A percentile compares a stretch with the other conserved stretches of the same genome.
phyloP scores from a whole-genome alignment of 2,329 filamentous ascomycete species.

The Alternaria consortialis region DNA sequence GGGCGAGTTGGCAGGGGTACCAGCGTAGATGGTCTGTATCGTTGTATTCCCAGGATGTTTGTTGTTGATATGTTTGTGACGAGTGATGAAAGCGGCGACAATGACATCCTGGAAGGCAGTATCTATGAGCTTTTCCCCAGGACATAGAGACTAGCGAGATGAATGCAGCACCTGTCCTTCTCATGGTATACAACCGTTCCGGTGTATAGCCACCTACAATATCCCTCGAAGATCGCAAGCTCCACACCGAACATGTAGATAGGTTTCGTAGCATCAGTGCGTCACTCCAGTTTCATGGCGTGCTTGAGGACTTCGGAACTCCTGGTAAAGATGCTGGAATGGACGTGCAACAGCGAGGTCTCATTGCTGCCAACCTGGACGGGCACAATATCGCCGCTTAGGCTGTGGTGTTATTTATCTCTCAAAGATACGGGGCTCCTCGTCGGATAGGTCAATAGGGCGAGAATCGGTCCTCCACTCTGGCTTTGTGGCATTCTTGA shows the following conservation, averaged over 20 bases:
- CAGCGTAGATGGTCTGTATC: conserved; percentile 10
- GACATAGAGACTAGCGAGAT: conserved; percentile 4
- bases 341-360: neutral
- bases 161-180: too few relatives aligned
- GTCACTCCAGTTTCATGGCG: conserved; percentile 3
- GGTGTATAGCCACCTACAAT: conserved; percentile 12
- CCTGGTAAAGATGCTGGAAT: neutral
- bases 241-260: conserved; percentile 13
- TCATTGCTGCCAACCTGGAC: neutral
- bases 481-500: neutral
- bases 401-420: too few relatives aligned
- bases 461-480: neutral
- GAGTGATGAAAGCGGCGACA: neutral
- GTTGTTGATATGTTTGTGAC: neutral
- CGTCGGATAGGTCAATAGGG: neutral
- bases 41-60: neutral
- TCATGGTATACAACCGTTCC: neutral
- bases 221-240: conserved; percentile 6
- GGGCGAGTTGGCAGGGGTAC: neutral
- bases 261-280: neutral
- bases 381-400: neutral
- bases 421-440: neutral
- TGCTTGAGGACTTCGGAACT: neutral
- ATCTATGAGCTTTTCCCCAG: conserved; percentile 9
- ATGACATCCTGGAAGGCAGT: neutral